These are phyloP conservation scores for Ophiorrhiza pumila DNA, from an alignment of 257 asterid species.

Conservation along the genomic window DNA sequence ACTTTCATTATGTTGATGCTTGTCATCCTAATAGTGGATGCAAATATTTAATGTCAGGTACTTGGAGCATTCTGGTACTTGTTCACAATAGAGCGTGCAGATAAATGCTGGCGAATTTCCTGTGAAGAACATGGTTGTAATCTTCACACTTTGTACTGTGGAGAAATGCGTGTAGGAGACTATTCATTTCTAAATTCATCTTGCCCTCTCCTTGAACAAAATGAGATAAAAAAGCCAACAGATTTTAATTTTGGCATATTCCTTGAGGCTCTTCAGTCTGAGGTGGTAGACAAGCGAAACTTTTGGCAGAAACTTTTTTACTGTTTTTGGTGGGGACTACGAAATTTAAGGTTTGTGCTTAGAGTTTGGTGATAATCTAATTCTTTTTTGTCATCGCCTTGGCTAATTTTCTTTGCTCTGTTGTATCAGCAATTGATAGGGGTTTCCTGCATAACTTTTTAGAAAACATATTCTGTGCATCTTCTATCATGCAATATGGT, in stretches of 20 bases:
- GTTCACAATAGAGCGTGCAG: constrained; percentile 55
- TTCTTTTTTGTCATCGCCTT: neutral
- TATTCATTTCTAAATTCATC: constrained; percentile 32
- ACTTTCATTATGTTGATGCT: neutral
- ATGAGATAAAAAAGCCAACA: constrained; percentile 20
- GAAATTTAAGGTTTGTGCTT: constrained; percentile 51
- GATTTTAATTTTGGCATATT: constrained; percentile 63
- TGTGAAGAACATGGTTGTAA: constrained; percentile 27
- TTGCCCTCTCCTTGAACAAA: constrained; percentile 44
- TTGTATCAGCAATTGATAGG: neutral
- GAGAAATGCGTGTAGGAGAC: neutral
- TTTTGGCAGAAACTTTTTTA: constrained; percentile 41
- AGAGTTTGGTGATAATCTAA: neutral
- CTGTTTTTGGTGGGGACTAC: constrained; percentile 85
- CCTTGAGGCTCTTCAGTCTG: constrained; percentile 59
- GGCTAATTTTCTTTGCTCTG: too few species aligned
- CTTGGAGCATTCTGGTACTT: constrained; percentile 70
- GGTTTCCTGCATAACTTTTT: neutral
- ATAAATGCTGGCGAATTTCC: constrained; percentile 49
- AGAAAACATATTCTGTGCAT: neutral
- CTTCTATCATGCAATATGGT: neutral
- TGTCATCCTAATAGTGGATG: neutral
- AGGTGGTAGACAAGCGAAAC: constrained; percentile 34
- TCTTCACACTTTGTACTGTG: constrained; percentile 36
- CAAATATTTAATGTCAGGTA: constrained; percentile 23